Base-by-base conservation (phyloP, 768 basidiomycete genomes). In the Mycena amicta region DNA sequence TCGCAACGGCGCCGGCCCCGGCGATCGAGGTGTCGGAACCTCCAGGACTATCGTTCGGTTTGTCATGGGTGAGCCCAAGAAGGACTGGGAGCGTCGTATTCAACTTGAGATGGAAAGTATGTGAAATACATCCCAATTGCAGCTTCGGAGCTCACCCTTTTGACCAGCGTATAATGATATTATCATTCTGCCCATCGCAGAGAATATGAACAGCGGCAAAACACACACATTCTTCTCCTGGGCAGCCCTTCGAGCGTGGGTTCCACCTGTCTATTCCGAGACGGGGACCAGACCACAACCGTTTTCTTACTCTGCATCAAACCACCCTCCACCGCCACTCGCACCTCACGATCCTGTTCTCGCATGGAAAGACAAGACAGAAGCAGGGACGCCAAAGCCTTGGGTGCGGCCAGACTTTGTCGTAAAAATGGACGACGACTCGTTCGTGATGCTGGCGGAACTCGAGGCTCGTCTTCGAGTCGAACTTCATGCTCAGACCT, bases 131-230 rank as follows among this genome's bases (percentile, higher is more conserved):
- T 41, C 25, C 12, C 52, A 43, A 52, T 64, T 55, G 23, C 50
- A 55, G 33, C 37, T 39, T 56, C 4, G 31, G 45, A 43, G 50
- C 22, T 50, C 33, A 40, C 28, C 23, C 4, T 57, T 11, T 53
- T 46, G 15, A 25, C 16, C 69, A 93, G 92, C 83, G 71, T 93
- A 87, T 71, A 90, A 93, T 67, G 93, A 95, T 70, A 89, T 95
- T 57, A 77, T 94, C 61, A 80, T 95, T 49, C 80, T 97, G 43
- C 90, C 93, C 26, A 86, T 88, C 43, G 68, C 83, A 11, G 96
- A 98, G 75, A 97, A 98, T 72, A 98, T 98, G 96, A 98, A 98
- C 73, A 77, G 83, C 49, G 96, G 96, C 56, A 98, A 98, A 74
- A 91, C 92, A 4, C 81, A 96, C 68, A 84, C 89, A 2, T 98